Evolutionary conservation across 495 filamentous ascomycete genomes (phyloP).

Genomic region (Polyplosphaeria fusca): DNA sequence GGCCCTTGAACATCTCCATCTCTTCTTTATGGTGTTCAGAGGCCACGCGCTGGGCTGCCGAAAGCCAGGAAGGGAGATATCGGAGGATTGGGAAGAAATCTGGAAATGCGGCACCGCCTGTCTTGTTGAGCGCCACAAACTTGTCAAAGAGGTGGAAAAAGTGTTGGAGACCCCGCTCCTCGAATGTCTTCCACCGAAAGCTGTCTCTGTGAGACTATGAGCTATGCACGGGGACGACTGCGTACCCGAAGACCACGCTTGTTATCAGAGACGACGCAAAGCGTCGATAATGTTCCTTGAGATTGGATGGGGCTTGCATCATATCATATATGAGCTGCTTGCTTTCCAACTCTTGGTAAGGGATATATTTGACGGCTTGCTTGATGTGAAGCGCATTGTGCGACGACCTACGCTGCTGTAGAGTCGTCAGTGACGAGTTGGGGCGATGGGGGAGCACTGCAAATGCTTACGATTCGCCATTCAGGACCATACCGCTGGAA

Average conservation of each 20-base stretch:
- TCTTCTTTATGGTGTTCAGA: conserved; percentile 13
- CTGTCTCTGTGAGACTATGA: background rate
- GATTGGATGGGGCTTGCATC: background rate
- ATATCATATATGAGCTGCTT: background rate
- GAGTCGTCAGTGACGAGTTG: background rate
- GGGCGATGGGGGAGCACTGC: too few relatives aligned
- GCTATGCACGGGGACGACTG: background rate
- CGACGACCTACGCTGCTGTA: background rate
- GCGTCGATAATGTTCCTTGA: background rate
- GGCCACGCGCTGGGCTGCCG: conserved; percentile 34
- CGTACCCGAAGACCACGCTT: background rate
- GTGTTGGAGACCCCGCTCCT: background rate
- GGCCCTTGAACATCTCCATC: background rate
- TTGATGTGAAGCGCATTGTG: background rate
- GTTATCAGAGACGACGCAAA: background rate
- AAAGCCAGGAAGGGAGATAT: conserved; percentile 43
- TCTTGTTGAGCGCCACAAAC: conserved; percentile 46
- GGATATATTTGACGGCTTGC: background rate
- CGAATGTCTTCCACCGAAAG: background rate
- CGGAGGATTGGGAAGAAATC: conserved; percentile 48
- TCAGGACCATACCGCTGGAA: too few relatives aligned
- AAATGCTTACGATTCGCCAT: too few relatives aligned
- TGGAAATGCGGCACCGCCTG: conserved; percentile 42
- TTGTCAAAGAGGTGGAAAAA: conserved; percentile 39
- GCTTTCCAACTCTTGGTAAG: background rate